phyloP scores from a whole-genome alignment of 768 basidiomycete species.

The Calocybe gangraenosa region DNA sequence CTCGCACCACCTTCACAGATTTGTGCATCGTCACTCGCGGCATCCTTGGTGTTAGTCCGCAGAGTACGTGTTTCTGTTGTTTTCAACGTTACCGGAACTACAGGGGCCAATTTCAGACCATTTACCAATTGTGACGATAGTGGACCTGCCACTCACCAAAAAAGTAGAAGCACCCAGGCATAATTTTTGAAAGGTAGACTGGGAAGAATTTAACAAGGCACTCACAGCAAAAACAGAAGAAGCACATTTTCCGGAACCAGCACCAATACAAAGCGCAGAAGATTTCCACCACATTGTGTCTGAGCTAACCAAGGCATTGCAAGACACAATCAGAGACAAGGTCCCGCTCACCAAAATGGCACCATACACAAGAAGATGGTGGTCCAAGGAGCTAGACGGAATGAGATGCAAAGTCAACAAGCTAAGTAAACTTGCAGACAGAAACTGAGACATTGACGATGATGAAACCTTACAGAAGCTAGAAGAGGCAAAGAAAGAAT shows the following conservation, averaged over 20 bases:
- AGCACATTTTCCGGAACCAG: constrained; percentile 20
- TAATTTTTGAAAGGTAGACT: constrained; percentile 23
- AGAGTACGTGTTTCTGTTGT: too few relatives aligned
- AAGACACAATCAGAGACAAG: neutral
- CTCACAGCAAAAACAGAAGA: neutral
- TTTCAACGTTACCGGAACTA: neutral
- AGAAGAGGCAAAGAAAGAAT: neutral
- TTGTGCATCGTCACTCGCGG: too few relatives aligned
- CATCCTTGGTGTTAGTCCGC: too few relatives aligned
- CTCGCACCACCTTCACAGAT: too few relatives aligned
- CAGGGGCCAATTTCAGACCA: constrained; percentile 21
- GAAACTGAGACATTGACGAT: too few relatives aligned
- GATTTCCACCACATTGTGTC: constrained; percentile 11
- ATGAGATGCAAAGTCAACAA: neutral
- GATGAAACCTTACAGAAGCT: neutral
- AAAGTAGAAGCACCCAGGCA: neutral
- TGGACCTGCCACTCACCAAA: constrained; percentile 13
- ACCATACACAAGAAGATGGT: constrained; percentile 2
- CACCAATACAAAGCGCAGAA: constrained; percentile 15
- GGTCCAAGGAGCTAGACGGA: constrained; percentile 1
- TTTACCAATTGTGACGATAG: constrained; percentile 22
- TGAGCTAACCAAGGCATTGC: neutral
- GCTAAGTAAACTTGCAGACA: neutral
- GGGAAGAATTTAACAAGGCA: constrained; percentile 22
- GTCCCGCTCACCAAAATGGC: neutral